Base-by-base conservation (phyloP, 2,329 filamentous ascomycete species). In the Ambrosiella xylebori region DNA sequence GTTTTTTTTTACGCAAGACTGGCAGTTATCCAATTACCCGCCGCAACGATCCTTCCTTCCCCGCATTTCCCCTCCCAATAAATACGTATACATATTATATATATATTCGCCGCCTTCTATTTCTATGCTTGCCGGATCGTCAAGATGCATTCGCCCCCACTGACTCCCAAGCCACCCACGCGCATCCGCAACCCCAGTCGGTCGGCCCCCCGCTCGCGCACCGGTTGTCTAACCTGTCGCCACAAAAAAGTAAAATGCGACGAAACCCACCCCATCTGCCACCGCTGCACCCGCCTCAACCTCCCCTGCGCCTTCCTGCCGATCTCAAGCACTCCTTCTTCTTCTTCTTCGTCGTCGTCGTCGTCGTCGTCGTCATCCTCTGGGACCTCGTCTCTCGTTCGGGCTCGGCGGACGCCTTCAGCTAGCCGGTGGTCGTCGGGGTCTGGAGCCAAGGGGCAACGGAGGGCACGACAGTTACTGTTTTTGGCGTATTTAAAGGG, bases 181-280 rank as follows among this genome's bases (percentile, higher is more conserved):
- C 51, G 51, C 35, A 53, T 37, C 35, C 51, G 51, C 51, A 39
- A 39, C 51, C 51, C 35, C 11, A 39, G 51, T 36, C 51, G 51
- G 9, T 53, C 51, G 1, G 51, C 51, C 12, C 51, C 51, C 51
- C 51, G 51, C 51, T 53, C 51, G 13, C 51, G 51, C 37, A 37
- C 37, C 36, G 51, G 51, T 13, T 53, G 51, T 12, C 35, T 53
- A 53, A 53, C 51, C 11, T 53, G 51, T 17, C 51, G 51, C 11
- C 13, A 37, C 38, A 54, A 54, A 15, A 54, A 54, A 54, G 52
- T 54, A 5, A 54, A 54, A 54, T 54, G 52, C 7, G 52, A 54
- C 37, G 37, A 54, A 54, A 44, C 17, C 15, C 52, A 13, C 15
- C 52, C 38, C n/a, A 54, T 54, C 40, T 54, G 52, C 37, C 39